phyloP scores from a whole-genome alignment of 768 basidiomycete genomes.

The Tylopilus sp. region DNA sequence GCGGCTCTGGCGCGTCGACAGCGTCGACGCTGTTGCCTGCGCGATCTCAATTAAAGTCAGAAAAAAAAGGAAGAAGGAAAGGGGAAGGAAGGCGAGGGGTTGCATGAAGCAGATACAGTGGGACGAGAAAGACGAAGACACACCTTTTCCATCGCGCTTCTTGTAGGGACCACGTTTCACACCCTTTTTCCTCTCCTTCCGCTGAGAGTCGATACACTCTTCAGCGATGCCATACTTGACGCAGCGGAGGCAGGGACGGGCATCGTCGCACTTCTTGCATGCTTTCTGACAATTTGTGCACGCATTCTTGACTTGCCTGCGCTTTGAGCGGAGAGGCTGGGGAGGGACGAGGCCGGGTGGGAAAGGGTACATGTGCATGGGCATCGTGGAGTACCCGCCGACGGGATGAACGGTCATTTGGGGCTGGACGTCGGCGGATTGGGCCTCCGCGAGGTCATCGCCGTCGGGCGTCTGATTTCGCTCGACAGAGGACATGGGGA shows the following conservation, averaged over 20 bases:
- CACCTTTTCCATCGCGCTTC: constrained; percentile 92
- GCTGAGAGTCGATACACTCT: constrained; percentile 84
- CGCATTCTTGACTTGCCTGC: constrained; percentile 87
- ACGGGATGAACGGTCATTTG: constrained; percentile 51
- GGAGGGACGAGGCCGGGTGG: constrained; percentile 44
- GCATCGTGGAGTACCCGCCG: constrained; percentile 47
- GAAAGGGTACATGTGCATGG: constrained; percentile 72
- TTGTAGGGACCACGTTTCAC: constrained; percentile 88
- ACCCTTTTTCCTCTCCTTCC: constrained; percentile 90
- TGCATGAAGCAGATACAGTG: constrained; percentile 17
- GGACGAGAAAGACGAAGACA: constrained; percentile 36
- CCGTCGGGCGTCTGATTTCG: constrained; percentile 39
- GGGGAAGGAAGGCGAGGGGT: constrained; percentile 5
- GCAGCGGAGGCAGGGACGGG: constrained; percentile 88
- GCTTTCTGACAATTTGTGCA: constrained; percentile 90
- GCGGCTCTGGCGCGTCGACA: constrained; percentile 42
- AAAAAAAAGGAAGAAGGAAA: constrained; percentile 22
- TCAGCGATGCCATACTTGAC: constrained; percentile 86
- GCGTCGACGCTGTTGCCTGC: constrained; percentile 52
- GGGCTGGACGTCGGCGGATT: constrained; percentile 40
- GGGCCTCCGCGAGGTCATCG: constrained; percentile 36
- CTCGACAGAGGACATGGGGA: constrained; percentile 37
- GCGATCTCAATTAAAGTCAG: constrained; percentile 53
- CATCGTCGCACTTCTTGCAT: constrained; percentile 91
- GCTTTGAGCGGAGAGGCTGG: constrained; percentile 65